Conservation (phyloP, 495 filamentous ascomycete genomes). For the Arthonia radiata region DNA sequence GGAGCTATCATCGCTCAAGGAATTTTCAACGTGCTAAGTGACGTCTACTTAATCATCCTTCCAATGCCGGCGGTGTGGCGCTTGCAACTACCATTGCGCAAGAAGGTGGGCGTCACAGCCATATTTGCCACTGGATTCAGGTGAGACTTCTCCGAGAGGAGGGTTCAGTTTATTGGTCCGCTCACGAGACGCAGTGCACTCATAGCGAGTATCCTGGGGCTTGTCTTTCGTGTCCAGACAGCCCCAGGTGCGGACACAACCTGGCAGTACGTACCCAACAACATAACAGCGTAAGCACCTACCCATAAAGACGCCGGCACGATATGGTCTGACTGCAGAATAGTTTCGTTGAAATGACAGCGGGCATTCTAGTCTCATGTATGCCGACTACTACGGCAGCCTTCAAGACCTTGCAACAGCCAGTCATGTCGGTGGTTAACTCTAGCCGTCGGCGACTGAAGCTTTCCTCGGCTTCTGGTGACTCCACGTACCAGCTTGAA, state of each 20-base stretch:
- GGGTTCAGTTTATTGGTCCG: background rate
- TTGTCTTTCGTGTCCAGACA: constrained; percentile 4
- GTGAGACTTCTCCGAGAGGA: constrained; percentile 3
- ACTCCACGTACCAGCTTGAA: no score
- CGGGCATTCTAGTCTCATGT: constrained; percentile 7
- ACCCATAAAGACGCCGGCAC: no score
- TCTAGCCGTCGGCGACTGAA: no score
- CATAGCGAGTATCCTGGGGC: constrained; percentile 5
- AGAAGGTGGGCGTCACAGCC: constrained; percentile 12
- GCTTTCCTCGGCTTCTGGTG: no score
- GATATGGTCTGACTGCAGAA: no score
- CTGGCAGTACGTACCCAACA: constrained; percentile 2
- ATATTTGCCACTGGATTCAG: constrained; percentile 15
- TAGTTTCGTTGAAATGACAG: constrained; percentile 7
- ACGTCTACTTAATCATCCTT: constrained; percentile 11
- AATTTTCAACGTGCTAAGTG: constrained; percentile 12
- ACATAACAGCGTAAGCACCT: constrained; percentile 3
- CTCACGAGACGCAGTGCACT: no score
- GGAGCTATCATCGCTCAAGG: constrained; percentile 10
- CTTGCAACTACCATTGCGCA: constrained; percentile 10
- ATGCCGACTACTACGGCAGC: constrained; percentile 6
- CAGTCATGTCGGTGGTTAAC: no score
- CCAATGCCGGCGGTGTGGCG: constrained; percentile 14
- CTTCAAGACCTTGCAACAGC: no score
- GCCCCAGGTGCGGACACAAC: constrained; percentile 1